Evolutionary conservation across 345 rosid species (phyloP), one percentile per base, ranked within the genome.

Genomic region (Brassica juncea): DNA sequence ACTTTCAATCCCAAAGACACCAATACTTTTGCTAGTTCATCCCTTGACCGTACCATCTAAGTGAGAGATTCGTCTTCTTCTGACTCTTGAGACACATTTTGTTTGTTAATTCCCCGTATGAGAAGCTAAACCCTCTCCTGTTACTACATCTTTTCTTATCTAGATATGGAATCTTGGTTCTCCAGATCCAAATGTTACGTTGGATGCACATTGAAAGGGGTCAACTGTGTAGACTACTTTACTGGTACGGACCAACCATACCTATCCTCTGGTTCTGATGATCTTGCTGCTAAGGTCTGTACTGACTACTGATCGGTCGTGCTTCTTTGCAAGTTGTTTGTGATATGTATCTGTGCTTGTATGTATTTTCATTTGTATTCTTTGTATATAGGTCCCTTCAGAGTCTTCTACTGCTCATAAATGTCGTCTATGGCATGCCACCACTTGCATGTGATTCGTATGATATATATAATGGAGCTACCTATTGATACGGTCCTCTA

Each of bases 91-190:
- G 23, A 27, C 16, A 2, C 75, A 76, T 32, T 23, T 62, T 71
- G 4, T 71, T 71, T 47, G 16, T 42, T 42, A 16, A 57, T 60
- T 59, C 57, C 55, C 54, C 55, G 8, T 59, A 57, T 47, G 57
- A 42, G 57, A 67, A 34, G 70, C 75, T 73, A 39, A 68, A 47
- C 2, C 15, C 5, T 63, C 73, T 57, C 28, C 27, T 68, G 2
- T 72, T 72, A 37, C 49, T 71, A 61, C 61, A 10, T 60, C 55
- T 77, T 42, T 37, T 67, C n/a, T 34, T 77, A n/a, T 78, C 73
- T 77, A 94, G 97, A 89, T 94, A 68, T 94, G 98, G 98, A 91
- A 86, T 83, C 85, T 92, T 82, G 91, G 94, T 66, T 91, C 95
- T 35, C 88, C 90, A 27, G 92, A 83, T 70, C 89, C 92, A 62